Percentiles rank a stretch among this genome's conserved stretches.
Conservation (phyloP, 495 filamentous ascomycete genomes). For the Aspergillus haitiensis region DNA sequence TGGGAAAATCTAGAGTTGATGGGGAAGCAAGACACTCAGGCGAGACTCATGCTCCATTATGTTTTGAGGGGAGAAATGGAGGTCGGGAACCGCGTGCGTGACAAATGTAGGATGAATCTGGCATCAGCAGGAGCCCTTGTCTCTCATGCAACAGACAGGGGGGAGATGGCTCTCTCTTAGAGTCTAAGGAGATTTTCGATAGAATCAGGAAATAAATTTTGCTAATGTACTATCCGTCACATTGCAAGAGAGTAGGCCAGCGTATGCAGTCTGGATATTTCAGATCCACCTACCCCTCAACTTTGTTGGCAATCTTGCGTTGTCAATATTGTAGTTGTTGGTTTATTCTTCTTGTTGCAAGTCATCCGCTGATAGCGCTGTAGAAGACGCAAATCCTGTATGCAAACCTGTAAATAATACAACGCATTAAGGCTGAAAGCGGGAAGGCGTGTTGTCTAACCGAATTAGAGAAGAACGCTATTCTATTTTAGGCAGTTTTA, state of each 20-base stretch:
- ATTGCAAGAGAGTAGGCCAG: background rate
- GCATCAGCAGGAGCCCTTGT: too few relatives aligned
- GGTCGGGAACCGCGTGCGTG: too few relatives aligned
- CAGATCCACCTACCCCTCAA: background rate
- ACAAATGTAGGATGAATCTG: too few relatives aligned
- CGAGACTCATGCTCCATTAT: too few relatives aligned
- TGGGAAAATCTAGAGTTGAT: too few relatives aligned
- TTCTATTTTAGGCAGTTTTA: background rate
- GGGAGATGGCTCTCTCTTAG: background rate
- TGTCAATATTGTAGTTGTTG: background rate
- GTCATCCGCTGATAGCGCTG: background rate
- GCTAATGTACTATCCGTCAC: conserved; percentile 7
- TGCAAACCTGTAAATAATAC: background rate
- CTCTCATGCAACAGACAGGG: too few relatives aligned
- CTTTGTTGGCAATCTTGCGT: conserved; percentile 2
- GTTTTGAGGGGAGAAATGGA: too few relatives aligned
- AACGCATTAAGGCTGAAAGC: background rate
- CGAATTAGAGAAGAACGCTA: background rate
- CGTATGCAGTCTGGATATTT: background rate
- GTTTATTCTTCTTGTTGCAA: too few relatives aligned
- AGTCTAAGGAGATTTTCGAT: background rate
- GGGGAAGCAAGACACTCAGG: too few relatives aligned
- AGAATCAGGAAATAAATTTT: too few relatives aligned
- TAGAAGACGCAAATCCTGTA: background rate
- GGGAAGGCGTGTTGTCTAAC: background rate